A percentile compares a stretch with the other conserved stretches of the same genome.
phyloP scores from a whole-genome alignment of 176 grass and related monocot species.

The Aegilops longissima region DNA sequence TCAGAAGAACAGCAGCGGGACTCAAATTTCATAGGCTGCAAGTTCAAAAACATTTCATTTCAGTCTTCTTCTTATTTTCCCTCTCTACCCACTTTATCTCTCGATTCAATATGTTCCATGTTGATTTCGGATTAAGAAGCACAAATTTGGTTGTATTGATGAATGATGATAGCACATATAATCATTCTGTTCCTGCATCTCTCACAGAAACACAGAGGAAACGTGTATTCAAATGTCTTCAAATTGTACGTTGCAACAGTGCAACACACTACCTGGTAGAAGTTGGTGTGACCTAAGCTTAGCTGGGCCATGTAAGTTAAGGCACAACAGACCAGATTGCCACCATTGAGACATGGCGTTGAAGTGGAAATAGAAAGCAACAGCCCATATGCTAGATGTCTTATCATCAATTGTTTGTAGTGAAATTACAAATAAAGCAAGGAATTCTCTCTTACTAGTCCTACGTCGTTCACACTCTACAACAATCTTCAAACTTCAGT shows the following conservation, averaged over 20 bases:
- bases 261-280: background rate
- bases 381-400: background rate
- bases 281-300: background rate
- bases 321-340: background rate
- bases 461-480: background rate
- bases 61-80: background rate
- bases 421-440: background rate
- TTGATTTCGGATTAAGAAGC: background rate
- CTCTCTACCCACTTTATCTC: background rate
- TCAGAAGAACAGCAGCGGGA: background rate
- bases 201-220: background rate
- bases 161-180: background rate
- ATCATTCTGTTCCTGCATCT: background rate
- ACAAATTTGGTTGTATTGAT: background rate
- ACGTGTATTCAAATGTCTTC: background rate
- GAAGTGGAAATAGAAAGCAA: background rate
- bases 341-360: background rate
- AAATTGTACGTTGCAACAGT: background rate
- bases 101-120: conserved; percentile 8
- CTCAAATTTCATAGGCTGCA: background rate
- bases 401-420: background rate
- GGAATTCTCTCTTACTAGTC: background rate
- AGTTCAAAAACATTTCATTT: background rate
- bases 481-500: background rate
- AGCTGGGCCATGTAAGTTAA: background rate